Evolutionary conservation across 202 grass and related monocot genomes (phyloP).

Genomic region (Setaria viridis): DNA sequence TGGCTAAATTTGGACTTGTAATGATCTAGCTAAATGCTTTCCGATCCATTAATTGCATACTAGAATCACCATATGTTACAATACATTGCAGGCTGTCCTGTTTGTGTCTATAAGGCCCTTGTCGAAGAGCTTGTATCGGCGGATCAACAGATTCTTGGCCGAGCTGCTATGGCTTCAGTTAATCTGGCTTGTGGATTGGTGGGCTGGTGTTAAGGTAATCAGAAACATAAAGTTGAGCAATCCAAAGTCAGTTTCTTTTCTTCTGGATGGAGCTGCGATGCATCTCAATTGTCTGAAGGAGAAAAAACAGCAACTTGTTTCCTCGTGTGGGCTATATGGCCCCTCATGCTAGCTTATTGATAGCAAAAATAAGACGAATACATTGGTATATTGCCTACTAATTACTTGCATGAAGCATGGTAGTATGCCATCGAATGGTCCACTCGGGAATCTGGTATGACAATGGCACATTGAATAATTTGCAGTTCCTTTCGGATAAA

Average conservation of each 20-base stretch:
- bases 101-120: conserved; percentile 70
- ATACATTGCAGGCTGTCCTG: conserved; percentile 54
- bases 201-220: conserved; percentile 81
- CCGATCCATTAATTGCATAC: not conserved
- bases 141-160: conserved; percentile 69
- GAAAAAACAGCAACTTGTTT: conserved; percentile 1
- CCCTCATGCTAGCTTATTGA: not conserved
- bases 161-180: conserved; percentile 88
- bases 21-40: not conserved
- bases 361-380: not conserved
- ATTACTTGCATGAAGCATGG: not conserved
- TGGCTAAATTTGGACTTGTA: not conserved
- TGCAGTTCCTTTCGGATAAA: not conserved
- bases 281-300: not conserved
- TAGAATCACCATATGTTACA: not conserved
- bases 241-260: not conserved
- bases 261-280: not conserved
- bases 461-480: not conserved
- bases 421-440: not conserved
- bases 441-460: not conserved
- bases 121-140: conserved; percentile 70
- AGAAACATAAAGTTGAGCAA: not conserved
- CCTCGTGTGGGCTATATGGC: not conserved
- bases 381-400: not conserved
- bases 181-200: conserved; percentile 92